Evolutionary conservation across 2,329 filamentous ascomycete species (phyloP), one percentile per base, ranked within the genome.

Genomic region (Leptographium radiaticola): DNA sequence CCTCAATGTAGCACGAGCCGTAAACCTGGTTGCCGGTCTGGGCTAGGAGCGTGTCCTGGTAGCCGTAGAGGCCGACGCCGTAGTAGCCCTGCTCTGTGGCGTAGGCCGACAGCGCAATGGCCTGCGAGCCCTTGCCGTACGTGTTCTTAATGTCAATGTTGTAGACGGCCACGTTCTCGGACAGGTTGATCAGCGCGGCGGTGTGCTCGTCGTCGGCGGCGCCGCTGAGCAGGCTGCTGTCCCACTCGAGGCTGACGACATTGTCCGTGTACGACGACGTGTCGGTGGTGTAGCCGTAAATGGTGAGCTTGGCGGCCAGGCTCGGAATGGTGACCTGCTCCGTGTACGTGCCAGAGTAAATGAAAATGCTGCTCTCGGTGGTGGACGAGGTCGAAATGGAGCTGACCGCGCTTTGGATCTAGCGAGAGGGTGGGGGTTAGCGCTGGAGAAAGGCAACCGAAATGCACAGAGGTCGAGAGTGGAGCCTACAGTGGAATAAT

Each of bases 311-410:
- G 1, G 74, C 75, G 12, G 66, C 67, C 48, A 75, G 70, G 1
- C 65, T 58, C 4, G 71, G 65, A 45, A 84, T 70, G 59, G 73
- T 74, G 43, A 83, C 77, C 62, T 83, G 80, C 63, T 83, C 80
- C 3, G 66, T 68, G 70, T 84, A 83, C 39, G 76, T 80, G 10
- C 80, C 80, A 30, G 73, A 65, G 60, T 77, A 64, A 64, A 86
- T 77, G 68, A 84, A 85, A 66, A 86, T 80, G 61, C 74, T 77
- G 55, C 81, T 77, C 1, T 70, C 69, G 1, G 66, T 59, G 2
- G 73, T 71, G 8, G 72, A 70, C 1, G 70, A 68, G 0, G 72
- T 75, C n/a, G 74, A 76, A 10, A 84, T 71, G 6, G 79, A 73
- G 60, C 79, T 63, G 54, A 85, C 73, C 10, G 82, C 81, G 18